Evolutionary conservation across 2,329 filamentous ascomycete species (phyloP), one percentile per base, ranked within the genome.

Genomic region (Leptodontidium sp.): DNA sequence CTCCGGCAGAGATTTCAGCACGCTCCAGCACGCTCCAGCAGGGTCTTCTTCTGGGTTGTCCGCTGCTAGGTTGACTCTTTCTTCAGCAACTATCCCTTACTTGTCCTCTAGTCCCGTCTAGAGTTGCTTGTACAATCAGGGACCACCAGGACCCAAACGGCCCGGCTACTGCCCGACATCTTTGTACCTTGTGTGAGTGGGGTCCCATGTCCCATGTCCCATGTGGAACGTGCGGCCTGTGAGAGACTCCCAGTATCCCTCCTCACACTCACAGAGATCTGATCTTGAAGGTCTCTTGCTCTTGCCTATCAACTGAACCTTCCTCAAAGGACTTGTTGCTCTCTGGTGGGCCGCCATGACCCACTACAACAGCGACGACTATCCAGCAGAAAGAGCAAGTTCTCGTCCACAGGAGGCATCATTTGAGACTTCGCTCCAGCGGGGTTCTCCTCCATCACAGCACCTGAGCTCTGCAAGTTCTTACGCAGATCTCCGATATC

Each of bases 401-500:
- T 57, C 66, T 63, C 57, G 67, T 50, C 49, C 53, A 38, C 14
- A 67, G 52, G 35, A 59, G 38, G 55, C 49, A 64, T 52, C 71
- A 58, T 61, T 63, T 38, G 64, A 61, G 40, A 67, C 15, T 40
- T 38, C 47, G 17, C n/a, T 52, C 4, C 65, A 59, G 17, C 62
- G 70, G 35, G 32, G 55, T 24, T 57, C 53, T 47, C 45, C 61
- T 68, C 63, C 63, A 63, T 66, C 69, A 45, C 67, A 70, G 38
- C 68, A 70, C 17, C 63, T 73, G 50, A 77, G 74, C 68, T 76
- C 75, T 49, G 75, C 75, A 64, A 75, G 73, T 53, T 75, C 74
- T 1, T 76, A 76, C 55, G 71, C 73, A 61, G 71, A 78, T 57
- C 59, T 76, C 32, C 68, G 75, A n/a, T 77, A 77, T 67, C 70